Base-by-base conservation (phyloP, 1,284 basidiomycete genomes). In the Ustilago nuda region DNA sequence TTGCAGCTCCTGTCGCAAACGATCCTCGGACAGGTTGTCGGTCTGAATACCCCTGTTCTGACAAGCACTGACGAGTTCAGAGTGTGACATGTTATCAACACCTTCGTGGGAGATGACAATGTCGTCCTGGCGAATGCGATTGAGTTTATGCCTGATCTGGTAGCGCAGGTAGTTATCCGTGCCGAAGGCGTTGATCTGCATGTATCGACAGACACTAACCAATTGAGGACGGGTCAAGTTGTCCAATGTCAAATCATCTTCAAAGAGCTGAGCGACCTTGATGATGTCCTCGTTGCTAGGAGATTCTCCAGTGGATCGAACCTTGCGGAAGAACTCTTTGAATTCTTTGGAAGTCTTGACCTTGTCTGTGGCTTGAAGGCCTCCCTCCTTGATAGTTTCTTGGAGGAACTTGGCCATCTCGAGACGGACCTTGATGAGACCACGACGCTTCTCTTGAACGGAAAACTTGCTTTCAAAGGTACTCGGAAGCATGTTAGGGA, bases 321-420 rank as follows among this genome's bases (percentile, higher is more conserved):
- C 93, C 88, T 99, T 99, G 85, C 94, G 91, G 92, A 99, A 99
- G 88, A 99, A 99, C 87, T 98, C 94, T 85, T 98, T 98, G 89
- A 99, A 99, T 61, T 95, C 94, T 72, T 98, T 94, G 58, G 91
- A 93, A 70, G 93, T 93, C 65, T 98, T 91, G 67, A 99, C 95
- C 84, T 96, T 86, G 71, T 87, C 95, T 8, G 94, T 80, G 13
- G 82, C 93, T 86, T 93, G 94, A 66, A 98, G 89, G 46, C 94
- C 94, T 15, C 93, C 94, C 87, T 98, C 96, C 55, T 93, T 91
- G 65, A 99, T 90, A 2, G 97, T 98, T 87, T 98, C 97, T 85
- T 98, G 96, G 54, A 99, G 88, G 89, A 99, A 99, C 85, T 99
- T 99, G 80, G 97, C 97, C 95, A 99, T 98, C 86, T 98, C 95